Evolutionary conservation across 495 filamentous ascomycete genomes (phyloP), one percentile per base, ranked within the genome.

Genomic region (Tuber melanosporum): DNA sequence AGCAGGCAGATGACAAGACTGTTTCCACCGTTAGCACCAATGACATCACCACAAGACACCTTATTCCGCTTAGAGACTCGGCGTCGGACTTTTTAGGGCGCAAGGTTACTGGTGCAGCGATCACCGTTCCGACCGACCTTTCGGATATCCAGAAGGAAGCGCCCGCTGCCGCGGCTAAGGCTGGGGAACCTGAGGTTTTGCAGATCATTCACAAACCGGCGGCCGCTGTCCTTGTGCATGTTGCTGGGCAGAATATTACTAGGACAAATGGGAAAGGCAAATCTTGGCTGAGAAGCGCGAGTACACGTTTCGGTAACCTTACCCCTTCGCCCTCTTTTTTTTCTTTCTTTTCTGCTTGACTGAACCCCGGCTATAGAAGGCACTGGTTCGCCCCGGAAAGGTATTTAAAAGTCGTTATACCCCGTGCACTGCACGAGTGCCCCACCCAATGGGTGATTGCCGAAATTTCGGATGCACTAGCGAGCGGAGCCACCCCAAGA

Each of bases 171-270:
- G 87, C 95, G 43, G 92, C 95, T 69, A 90, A 91, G 80, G 91
- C 87, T 76, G 96, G 95, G 72, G 92, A 91, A 45, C 84, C 98
- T 41, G 93, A 97, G 82, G 90, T 98, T 26, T 89, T 99, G 26
- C 95, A 98, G 87, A 88, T 95, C 76, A 94, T 99, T 82, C 89
- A 91, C 81, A 96, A 99, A 85, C 95, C 95, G n/a, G 88, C 97
- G 72, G 92, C 95, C 71, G 93, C 94, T 39, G 89, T 94, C 19
- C 89, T 99, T 75, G 94, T 95, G 57, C 97, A 98, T 83, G 95
- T 98, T 86, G 94, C 93, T 41, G 90, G 93, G 70, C 78, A 66
- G 12, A 47, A n/a, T n/a, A n/a, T n/a, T n/a, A n/a, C n/a, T n/a
- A n/a, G n/a, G n/a, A n/a, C n/a, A n/a, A n/a, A n/a, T n/a, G n/a